Evolutionary conservation across 495 filamentous ascomycete genomes (phyloP), one percentile per base, ranked within the genome.

Genomic region (Emericellopsis terricola): DNA sequence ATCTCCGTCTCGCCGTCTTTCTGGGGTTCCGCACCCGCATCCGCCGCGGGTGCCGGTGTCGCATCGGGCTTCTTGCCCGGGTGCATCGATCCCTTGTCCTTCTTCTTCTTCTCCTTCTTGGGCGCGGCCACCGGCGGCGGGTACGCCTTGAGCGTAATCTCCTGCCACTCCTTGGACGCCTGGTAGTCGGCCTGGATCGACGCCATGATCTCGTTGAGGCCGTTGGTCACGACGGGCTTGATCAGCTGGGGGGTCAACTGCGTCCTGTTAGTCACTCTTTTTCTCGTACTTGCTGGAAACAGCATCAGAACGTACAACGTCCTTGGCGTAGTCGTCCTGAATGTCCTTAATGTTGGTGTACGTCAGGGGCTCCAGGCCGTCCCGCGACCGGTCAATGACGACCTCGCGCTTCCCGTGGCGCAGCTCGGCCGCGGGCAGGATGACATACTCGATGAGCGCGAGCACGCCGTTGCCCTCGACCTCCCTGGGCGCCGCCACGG

Each of bases 391-490:
- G 2, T 62, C 56, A 33, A 85, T 76, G 8, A 47, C 52, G 37
- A 64, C 66, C 32, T 69, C 56, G 9, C 68, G 65, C 16, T 53
- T 51, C 8, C 49, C 52, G 28, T 56, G 62, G 38, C 69, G 59
- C 23, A 77, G 54, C 16, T 51, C 49, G 8, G 69, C 50, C 3
- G 75, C 76, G 2, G 83, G 81, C 11, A 97, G 66, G 2, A 96
- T 59, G 13, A 94, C 78, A 39, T 68, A 80, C 50, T 96, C 82
- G 11, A 86, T 73, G 24, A 94, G 78, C 1, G 73, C 68, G 10
- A 94, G 53, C 6, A 96, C 49, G 9, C 89, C 89, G 48, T 97
- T 97, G 5, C 73, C 77, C 42, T 92, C 82, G 13, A 81, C 59
- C 19, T 79, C 65, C 40, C 69, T 63, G 2, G 89, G 89, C 20